Percentiles rank a stretch among this genome's conserved stretches.
Evolutionary conservation across 345 rosid genomes (phyloP).

Genomic region (Camelina laxa): DNA sequence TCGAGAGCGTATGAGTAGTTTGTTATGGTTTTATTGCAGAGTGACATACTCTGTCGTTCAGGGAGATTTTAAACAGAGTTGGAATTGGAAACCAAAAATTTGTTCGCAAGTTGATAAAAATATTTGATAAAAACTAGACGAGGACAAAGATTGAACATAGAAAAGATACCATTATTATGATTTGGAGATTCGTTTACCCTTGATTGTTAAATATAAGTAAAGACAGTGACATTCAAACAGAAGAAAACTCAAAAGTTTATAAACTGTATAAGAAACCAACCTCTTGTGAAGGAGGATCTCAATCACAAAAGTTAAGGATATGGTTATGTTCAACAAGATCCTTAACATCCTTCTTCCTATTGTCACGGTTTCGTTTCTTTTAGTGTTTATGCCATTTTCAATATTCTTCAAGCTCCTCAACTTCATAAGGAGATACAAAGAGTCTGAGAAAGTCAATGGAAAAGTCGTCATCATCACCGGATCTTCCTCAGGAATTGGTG

Average conservation of each 20-base stretch:
- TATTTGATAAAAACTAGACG: not conserved
- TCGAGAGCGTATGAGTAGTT: not conserved
- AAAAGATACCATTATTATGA: conserved; percentile 13
- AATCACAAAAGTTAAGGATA: conserved; percentile 14
- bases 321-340: conserved; percentile 50
- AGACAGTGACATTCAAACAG: conserved; percentile 19
- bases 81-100: not conserved
- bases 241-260: not conserved
- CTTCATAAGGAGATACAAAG: conserved; percentile 30
- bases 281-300: not conserved
- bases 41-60: not conserved
- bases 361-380: conserved; percentile 45
- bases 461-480: conserved; percentile 62
- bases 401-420: conserved; percentile 43
- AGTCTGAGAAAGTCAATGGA: conserved; percentile 48
- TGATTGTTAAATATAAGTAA: not conserved
- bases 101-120: not conserved
- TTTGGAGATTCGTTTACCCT: not conserved
- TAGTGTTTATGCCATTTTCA: conserved; percentile 50
- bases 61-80: not conserved
- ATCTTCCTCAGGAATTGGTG: conserved; percentile 68
- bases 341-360: conserved; percentile 52
- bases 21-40: not conserved
- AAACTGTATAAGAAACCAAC: not conserved
- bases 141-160: conserved; percentile 3